Evolutionary conservation across 2,329 filamentous ascomycete species (phyloP).

Genomic region (Thielaviopsis musarum): DNA sequence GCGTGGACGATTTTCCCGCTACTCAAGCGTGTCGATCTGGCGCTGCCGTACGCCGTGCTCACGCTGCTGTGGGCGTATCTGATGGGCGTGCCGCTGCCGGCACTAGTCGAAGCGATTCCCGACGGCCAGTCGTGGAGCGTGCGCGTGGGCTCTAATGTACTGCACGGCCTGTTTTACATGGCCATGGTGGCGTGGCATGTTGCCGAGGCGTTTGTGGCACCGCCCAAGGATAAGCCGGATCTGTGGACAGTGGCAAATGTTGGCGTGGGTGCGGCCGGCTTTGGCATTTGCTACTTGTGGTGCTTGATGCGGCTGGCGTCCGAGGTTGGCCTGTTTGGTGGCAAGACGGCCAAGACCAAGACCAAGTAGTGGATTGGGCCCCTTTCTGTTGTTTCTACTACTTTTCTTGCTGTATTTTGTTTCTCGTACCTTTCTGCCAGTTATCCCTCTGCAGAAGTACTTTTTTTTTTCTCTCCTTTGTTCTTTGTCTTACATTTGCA

Average conservation of each 20-base stretch:
- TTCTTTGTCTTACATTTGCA: background rate
- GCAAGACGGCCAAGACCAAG: constrained; percentile 21
- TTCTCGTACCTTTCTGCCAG: background rate
- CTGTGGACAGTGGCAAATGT: constrained; percentile 90
- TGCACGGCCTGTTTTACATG: constrained; percentile 63
- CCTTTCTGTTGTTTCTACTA: background rate
- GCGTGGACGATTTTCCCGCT: constrained; percentile 91
- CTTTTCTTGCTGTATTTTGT: background rate
- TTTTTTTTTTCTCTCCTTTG: background rate
- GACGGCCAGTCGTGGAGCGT: constrained; percentile 9
- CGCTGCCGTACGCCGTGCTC: constrained; percentile 70
- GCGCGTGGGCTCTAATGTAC: constrained; percentile 35
- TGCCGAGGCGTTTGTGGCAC: constrained; percentile 47
- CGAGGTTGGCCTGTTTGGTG: constrained; percentile 38
- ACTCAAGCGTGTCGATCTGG: constrained; percentile 66
- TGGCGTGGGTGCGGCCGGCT: constrained; percentile 68
- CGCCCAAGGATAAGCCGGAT: constrained; percentile 69
- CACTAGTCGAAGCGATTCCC: constrained; percentile 35
- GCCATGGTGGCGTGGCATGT: constrained; percentile 71
- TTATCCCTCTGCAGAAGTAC: background rate
- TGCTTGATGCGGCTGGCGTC: constrained; percentile 53
- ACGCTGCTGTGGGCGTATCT: constrained; percentile 84
- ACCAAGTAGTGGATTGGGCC: constrained; percentile 18
- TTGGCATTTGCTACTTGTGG: constrained; percentile 80
- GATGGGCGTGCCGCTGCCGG: constrained; percentile 60